A percentile compares a stretch with the other conserved stretches of the same genome.
Conservation (phyloP, 306 rosid species). For the Cercis canadensis region DNA sequence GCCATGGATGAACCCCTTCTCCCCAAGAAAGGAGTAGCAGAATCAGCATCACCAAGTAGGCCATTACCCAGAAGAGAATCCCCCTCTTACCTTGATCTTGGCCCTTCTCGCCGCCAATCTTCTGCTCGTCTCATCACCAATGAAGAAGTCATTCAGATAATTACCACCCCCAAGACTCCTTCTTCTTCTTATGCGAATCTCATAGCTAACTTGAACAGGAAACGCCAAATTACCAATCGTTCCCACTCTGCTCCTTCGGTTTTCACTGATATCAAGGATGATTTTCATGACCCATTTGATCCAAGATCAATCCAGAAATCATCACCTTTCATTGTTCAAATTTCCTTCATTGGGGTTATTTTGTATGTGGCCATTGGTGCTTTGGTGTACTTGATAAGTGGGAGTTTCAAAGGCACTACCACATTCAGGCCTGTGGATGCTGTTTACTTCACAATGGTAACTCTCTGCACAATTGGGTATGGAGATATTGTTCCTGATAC, state of each 20-base stretch:
- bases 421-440: conserved; percentile 64
- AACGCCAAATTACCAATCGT: conserved; percentile 45
- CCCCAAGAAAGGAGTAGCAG: conserved; percentile 30
- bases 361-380: conserved; percentile 56
- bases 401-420: conserved; percentile 49
- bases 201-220: conserved; percentile 52
- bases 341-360: conserved; percentile 49
- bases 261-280: conserved; percentile 33
- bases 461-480: conserved; percentile 76
- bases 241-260: conserved; percentile 68
- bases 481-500: conserved; percentile 81
- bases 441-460: conserved; percentile 69
- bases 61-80: conserved; percentile 39
- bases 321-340: conserved; percentile 42
- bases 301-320: conserved; percentile 26
- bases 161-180: conserved; percentile 40
- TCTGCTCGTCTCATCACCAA: conserved; percentile 36
- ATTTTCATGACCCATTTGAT: conserved; percentile 38
- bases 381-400: conserved; percentile 42
- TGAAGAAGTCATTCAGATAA: conserved; percentile 47
- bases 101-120: conserved; percentile 35
- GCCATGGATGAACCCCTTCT: conserved; percentile 58
- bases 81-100: conserved; percentile 41
- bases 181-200: conserved; percentile 54
- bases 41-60: conserved; percentile 30